These are phyloP conservation scores for Claviceps capensis DNA, from an alignment of 2,329 filamentous ascomycete genomes.

Conservation along the genomic window DNA sequence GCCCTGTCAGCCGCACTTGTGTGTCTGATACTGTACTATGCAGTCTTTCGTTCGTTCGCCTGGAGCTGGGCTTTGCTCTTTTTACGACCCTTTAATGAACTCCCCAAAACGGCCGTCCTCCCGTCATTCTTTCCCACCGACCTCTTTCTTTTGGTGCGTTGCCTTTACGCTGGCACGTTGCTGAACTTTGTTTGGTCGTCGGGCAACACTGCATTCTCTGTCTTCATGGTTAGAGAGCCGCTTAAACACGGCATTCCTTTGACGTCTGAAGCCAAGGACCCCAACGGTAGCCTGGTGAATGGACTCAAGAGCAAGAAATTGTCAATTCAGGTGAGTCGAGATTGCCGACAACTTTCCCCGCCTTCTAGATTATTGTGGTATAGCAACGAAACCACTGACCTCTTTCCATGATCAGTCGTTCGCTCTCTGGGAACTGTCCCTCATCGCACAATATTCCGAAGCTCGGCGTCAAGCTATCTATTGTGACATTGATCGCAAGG, in stretches of 20 bases:
- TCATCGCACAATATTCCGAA: slow-evolving; percentile 63
- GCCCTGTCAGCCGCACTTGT: slow-evolving; percentile 27
- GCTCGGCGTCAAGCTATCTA: slow-evolving; percentile 72
- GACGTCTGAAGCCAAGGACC: slow-evolving; percentile 74
- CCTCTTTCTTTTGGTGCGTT: slow-evolving; percentile 40
- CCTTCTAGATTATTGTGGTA: not conserved
- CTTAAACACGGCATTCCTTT: slow-evolving; percentile 75
- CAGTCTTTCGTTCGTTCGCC: slow-evolving; percentile 45
- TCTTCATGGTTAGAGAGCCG: slow-evolving; percentile 69
- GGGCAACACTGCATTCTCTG: slow-evolving; percentile 62
- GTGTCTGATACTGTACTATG: slow-evolving; percentile 45
- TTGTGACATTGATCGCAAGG: slow-evolving; percentile 71
- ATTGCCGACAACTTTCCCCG: not conserved
- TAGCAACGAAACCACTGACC: slow-evolving; percentile 8
- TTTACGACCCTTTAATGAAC: slow-evolving; percentile 58
- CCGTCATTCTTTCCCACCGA: slow-evolving; percentile 44
- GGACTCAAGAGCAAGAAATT: slow-evolving; percentile 76
- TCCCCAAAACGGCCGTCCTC: slow-evolving; percentile 57
- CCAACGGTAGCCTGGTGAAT: slow-evolving; percentile 77
- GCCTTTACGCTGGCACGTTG: slow-evolving; percentile 47
- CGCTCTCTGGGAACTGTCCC: slow-evolving; percentile 79
- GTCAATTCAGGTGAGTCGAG: slow-evolving; percentile 46
- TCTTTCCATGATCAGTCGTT: slow-evolving; percentile 42
- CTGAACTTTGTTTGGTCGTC: slow-evolving; percentile 63
- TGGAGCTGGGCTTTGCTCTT: slow-evolving; percentile 61